Evolutionary conservation across 768 basidiomycete species (phyloP).

Genomic region (Krasilnikovozyma curviuscula): DNA sequence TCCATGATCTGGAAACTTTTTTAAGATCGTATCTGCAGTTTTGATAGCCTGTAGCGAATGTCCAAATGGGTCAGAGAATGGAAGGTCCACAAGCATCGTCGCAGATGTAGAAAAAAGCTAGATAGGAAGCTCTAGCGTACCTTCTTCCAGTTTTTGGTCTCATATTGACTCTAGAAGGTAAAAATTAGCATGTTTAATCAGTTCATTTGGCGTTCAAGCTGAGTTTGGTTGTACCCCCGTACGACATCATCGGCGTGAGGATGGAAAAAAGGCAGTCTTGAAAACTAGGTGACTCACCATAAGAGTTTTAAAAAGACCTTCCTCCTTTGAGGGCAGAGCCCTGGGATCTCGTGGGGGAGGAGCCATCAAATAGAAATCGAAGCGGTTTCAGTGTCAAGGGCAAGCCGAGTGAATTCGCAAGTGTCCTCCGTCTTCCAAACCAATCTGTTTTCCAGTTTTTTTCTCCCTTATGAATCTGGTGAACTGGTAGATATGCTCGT

Average conservation of each 20-base stretch:
- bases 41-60: conserved; percentile 40
- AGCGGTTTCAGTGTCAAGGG: too few species aligned
- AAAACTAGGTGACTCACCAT: conserved; percentile 30
- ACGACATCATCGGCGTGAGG: not conserved
- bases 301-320: conserved; percentile 64
- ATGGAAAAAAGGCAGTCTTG: not conserved
- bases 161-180: conserved; percentile 42
- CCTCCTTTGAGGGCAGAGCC: conserved; percentile 58
- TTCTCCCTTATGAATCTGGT: too few species aligned
- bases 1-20: conserved; percentile 88
- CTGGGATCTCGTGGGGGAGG: conserved; percentile 1
- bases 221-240: not conserved
- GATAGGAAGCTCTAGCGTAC: not conserved
- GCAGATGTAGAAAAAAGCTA: not conserved
- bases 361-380: too few species aligned
- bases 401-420: too few species aligned
- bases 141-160: conserved; percentile 70
- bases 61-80: too few species aligned
- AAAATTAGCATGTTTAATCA: not conserved
- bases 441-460: too few species aligned
- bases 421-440: too few species aligned
- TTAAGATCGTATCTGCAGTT: conserved; percentile 78
- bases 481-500: too few species aligned
- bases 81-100: not conserved
- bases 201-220: not conserved